Evolutionary conservation across 2,329 filamentous ascomycete genomes (phyloP), one percentile per base, ranked within the genome.

Genomic region (Dendryphion nanum): DNA sequence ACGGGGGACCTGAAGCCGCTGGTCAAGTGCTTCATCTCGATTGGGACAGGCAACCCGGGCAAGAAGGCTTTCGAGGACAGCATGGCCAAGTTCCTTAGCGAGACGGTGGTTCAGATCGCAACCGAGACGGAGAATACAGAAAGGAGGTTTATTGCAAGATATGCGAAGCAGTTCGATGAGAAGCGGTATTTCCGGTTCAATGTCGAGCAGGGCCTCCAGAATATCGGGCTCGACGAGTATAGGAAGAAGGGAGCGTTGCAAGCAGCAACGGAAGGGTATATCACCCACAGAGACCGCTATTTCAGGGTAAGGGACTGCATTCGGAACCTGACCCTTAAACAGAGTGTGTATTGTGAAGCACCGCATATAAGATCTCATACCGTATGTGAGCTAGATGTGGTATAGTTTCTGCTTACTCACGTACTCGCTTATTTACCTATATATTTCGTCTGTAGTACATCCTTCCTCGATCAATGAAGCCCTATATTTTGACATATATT

Each of bases 151-250:
- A n/a, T n/a, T n/a, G n/a, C n/a, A n/a, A 8, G 23, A 8, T 39
- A 33, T 32, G 30, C 32, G 3, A 24, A 35, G 6, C 23, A 39
- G 7, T 31, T 20, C 23, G 37, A 37, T n/a, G 29, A 46, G 16
- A 38, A 41, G 15, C 36, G 37, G 29, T 43, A 40, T 18, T 46
- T 40, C 20, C 40, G 43, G 18, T 43, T 46, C 19, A 46, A 40
- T 29, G 43, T 46, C 19, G 33, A 46, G 15, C 36, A 42, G 15
- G 43, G 43, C 14, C 37, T 46, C 1, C 37, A 43, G 31, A 15
- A 41, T 15, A 28, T 46, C 20, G 41, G 40, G 14, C 43, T 46
- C 13, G 36, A 21, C 10, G 39, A 45, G 23, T 35, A 42, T 21
- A 42, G 37, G 33, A 18, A 39, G 18, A 7, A 36, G 28, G 42